These are phyloP conservation scores for Ganoderma multipileum DNA, from an alignment of 1,284 basidiomycete species.

Conservation along the genomic window DNA sequence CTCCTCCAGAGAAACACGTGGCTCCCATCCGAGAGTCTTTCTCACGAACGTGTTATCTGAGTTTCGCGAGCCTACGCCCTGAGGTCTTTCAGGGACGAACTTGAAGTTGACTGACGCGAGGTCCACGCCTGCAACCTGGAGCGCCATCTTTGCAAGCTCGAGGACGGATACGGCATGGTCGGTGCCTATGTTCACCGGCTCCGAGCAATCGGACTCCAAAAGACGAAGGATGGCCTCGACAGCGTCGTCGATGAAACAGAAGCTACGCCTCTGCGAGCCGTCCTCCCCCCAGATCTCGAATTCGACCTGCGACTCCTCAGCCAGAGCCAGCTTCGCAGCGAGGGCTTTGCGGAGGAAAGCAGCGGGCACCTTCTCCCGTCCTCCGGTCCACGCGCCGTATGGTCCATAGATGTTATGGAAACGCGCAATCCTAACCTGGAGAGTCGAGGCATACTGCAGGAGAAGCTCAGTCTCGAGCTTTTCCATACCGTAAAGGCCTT, in stretches of 20 bases:
- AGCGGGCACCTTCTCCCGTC: conserved; percentile 65
- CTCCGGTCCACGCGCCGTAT: conserved; percentile 56
- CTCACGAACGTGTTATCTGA: conserved; percentile 53
- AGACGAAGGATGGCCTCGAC: conserved; percentile 56
- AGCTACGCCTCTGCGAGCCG: conserved; percentile 59
- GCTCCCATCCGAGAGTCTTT: conserved; percentile 50
- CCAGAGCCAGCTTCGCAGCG: conserved; percentile 38
- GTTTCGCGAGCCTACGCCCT: conserved; percentile 59
- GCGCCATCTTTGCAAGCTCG: conserved; percentile 52
- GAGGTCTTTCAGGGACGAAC: conserved; percentile 42
- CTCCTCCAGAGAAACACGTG: conserved; percentile 46
- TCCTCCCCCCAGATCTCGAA: conserved; percentile 64
- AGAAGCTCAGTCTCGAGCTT: conserved; percentile 61
- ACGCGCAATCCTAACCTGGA: conserved; percentile 56
- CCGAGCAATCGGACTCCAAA: conserved; percentile 43
- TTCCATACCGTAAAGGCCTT: conserved; percentile 66
- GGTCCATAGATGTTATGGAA: conserved; percentile 70
- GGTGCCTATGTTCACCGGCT: conserved; percentile 61
- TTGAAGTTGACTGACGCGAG: conserved; percentile 39
- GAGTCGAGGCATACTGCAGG: conserved; percentile 41
- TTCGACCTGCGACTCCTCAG: conserved; percentile 14
- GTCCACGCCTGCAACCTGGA: conserved; percentile 43
- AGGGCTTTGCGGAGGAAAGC: conserved; percentile 62
- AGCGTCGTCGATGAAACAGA: conserved; percentile 61
- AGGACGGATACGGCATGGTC: conserved; percentile 50